A percentile compares a stretch with the other conserved stretches of the same genome.
Evolutionary conservation across 1,139 yeast species (phyloP).

Genomic region (Protomyces lactucae-debilis): DNA sequence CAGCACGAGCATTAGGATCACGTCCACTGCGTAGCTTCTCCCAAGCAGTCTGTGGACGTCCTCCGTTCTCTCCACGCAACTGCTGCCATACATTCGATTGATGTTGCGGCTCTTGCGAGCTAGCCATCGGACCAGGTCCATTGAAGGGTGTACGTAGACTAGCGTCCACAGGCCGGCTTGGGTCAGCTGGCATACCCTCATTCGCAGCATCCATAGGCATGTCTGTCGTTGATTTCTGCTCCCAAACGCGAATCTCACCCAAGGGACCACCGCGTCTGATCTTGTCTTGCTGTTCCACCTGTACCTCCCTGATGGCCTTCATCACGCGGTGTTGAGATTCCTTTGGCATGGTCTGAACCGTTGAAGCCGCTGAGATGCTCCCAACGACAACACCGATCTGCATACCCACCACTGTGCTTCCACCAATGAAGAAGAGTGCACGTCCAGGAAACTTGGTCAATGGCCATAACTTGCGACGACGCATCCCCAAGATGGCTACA

Average conservation of each 20-base stretch:
- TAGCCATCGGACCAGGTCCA: constrained; percentile 5
- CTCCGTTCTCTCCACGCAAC: constrained; percentile 8
- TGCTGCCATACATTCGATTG: constrained; percentile 14
- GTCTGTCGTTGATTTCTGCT: neutral
- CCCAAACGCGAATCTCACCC: constrained; percentile 7
- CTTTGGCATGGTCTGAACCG: constrained; percentile 13
- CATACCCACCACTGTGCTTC: constrained; percentile 25
- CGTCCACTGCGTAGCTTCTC: constrained; percentile 13
- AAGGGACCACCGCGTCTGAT: constrained; percentile 11
- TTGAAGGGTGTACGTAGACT: neutral
- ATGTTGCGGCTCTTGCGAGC: neutral
- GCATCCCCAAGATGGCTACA: constrained; percentile 10
- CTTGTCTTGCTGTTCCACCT: constrained; percentile 20
- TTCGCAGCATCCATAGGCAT: neutral
- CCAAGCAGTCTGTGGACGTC: constrained; percentile 23
- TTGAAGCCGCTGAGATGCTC: neutral
- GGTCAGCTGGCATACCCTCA: neutral
- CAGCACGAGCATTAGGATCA: neutral
- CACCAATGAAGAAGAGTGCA: constrained; percentile 18
- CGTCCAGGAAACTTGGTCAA: constrained; percentile 7
- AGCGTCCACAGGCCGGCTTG: neutral
- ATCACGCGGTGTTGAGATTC: constrained; percentile 9
- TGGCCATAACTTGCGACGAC: constrained; percentile 20
- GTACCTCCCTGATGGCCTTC: constrained; percentile 21
- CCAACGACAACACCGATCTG: constrained; percentile 16